Percentiles rank a stretch among this genome's conserved stretches.
Evolutionary conservation across 768 basidiomycete genomes (phyloP).

Genomic region (Boletus bicolor): DNA sequence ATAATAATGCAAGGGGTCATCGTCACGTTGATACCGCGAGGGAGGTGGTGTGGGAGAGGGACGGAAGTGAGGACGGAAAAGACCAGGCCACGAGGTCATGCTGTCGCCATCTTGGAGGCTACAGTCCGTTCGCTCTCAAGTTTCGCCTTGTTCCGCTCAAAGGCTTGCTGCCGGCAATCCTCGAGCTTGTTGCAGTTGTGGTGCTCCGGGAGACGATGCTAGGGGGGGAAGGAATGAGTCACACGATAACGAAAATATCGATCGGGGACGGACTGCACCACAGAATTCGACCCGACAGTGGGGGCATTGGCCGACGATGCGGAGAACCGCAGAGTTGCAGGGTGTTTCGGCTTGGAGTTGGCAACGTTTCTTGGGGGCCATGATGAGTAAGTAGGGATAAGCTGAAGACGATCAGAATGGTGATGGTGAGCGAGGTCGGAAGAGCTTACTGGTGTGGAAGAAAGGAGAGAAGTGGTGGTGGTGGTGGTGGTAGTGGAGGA

Average conservation of each 20-base stretch:
- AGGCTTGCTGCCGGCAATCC: constrained; percentile 84
- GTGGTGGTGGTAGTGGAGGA: neutral
- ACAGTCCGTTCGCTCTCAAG: constrained; percentile 87
- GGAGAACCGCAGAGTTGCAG: constrained; percentile 76
- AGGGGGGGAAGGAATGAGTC: constrained; percentile 14
- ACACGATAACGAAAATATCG: neutral
- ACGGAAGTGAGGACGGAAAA: constrained; percentile 4
- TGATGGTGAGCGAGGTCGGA: neutral
- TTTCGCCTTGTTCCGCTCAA: constrained; percentile 83
- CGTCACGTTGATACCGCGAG: constrained; percentile 20
- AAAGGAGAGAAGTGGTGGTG: neutral
- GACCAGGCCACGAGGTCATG: constrained; percentile 38
- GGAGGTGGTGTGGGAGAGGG: neutral
- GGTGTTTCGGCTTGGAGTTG: constrained; percentile 52
- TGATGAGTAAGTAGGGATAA: constrained; percentile 29
- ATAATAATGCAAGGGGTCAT: constrained; percentile 24
- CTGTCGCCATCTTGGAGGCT: constrained; percentile 80
- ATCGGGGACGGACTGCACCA: constrained; percentile 52
- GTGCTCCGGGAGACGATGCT: constrained; percentile 90
- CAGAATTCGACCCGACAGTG: constrained; percentile 80
- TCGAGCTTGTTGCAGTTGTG: constrained; percentile 82
- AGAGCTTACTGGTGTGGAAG: neutral
- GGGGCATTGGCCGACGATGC: constrained; percentile 83
- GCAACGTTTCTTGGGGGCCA: constrained; percentile 88
- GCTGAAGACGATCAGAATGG: constrained; percentile 2